Base-by-base conservation (phyloP, 805 yeast genomes). In the Kazachstania viticola region DNA sequence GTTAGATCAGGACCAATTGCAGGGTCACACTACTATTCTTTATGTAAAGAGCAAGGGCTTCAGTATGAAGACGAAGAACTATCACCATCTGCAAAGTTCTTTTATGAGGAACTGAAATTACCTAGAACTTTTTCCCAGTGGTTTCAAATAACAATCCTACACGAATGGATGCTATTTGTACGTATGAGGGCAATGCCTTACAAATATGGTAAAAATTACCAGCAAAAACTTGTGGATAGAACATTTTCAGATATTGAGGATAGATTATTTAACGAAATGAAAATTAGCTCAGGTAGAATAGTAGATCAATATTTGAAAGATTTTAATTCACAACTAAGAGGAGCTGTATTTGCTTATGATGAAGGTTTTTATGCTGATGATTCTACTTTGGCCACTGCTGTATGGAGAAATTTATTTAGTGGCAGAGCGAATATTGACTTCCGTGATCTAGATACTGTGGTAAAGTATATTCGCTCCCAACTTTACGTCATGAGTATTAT, bases 131-230 rank as follows among this genome's bases (percentile, higher is more conserved):
- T 88, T 51, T 74, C 88, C n/a, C 94, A 85, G 56, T 88, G 95
- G 95, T 88, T 79, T 56, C 97, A 88, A 59, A 79, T 91, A 39
- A 81, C 95, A 5, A 65, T 79, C 1, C 65, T 91, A 43, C 98
- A 91, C 56, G 75, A 82, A 37, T 91, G 99, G 99, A 76, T 91
- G 49, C 65, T 91, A 28, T 79, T 79, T 42, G 94, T 82, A 13
- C 76, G 98, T 52, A 87, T 91, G 95, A 75, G 99, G 56, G 93
- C 93, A 8, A 69, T 91, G 79, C 97, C 97, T 0, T 79, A 78
- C 54, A 79, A 83, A 48, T 76, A 82, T 51, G 93, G 95, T 25
- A 73, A 73, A 45, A 79, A 78, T 51, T 91, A 87, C 58, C 95
- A 91, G 57, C 95, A 87, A 58, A 84, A 84, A 51, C 60, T 91